These are phyloP conservation scores for Ilyonectria robusta DNA, from an alignment of 2,329 filamentous ascomycete species.

Conservation along the genomic window DNA sequence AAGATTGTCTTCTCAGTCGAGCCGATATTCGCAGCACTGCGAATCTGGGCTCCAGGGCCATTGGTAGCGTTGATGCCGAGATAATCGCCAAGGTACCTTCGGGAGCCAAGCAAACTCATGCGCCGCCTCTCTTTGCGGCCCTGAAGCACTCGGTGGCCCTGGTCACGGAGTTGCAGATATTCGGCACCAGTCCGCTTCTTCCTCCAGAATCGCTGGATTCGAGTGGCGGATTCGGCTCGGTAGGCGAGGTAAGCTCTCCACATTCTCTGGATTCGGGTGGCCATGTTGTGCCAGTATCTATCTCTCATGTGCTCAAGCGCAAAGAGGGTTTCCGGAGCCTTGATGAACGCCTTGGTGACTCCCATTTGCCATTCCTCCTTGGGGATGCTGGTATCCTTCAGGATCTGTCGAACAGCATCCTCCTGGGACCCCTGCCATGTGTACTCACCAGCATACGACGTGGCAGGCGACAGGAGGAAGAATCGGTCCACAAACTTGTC, in stretches of 20 bases:
- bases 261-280: constrained; percentile 94
- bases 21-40: constrained; percentile 79
- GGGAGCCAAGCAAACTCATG: constrained; percentile 91
- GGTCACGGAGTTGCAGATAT: constrained; percentile 88
- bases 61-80: constrained; percentile 86
- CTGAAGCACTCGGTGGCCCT: constrained; percentile 85
- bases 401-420: constrained; percentile 89
- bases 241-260: constrained; percentile 98
- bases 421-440: constrained; percentile 93
- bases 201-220: constrained; percentile 96
- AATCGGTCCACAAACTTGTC: constrained; percentile 99
- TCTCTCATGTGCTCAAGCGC: constrained; percentile 98
- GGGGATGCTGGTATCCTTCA: constrained; percentile 97
- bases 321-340: constrained; percentile 96
- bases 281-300: constrained; percentile 99
- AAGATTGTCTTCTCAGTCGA: constrained; percentile 85
- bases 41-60: constrained; percentile 86
- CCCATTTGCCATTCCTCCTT: constrained; percentile 97
- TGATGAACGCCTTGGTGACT: constrained; percentile 97
- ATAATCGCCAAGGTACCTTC: constrained; percentile 95
- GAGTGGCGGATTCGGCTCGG: constrained; percentile 89
- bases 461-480: constrained; percentile 93
- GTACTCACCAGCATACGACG: constrained; percentile 96
- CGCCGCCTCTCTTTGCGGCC: constrained; percentile 91
- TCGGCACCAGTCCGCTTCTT: constrained; percentile 93